Evolutionary conservation across 805 yeast species (phyloP).

Genomic region (Saturnispora hagleri): DNA sequence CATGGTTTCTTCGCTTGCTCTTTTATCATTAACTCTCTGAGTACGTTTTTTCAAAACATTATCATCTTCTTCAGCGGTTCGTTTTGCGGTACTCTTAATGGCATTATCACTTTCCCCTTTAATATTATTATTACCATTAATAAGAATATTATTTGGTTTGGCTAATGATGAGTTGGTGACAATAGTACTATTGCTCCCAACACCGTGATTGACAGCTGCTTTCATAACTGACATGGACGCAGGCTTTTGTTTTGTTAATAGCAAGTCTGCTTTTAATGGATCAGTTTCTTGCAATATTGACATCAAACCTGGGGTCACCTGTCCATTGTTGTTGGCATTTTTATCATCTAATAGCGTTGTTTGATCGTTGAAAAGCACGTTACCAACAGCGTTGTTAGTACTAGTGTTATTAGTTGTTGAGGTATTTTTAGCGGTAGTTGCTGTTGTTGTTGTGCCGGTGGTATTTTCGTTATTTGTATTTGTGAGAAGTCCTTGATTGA

Average conservation of each 20-base stretch:
- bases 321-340: neutral
- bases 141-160: neutral
- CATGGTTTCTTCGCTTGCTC: neutral
- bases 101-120: neutral
- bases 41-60: neutral
- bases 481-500: neutral
- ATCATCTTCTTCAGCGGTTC: neutral
- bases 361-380: neutral
- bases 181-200: neutral
- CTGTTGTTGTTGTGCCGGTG: neutral
- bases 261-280: neutral
- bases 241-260: neutral
- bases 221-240: neutral
- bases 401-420: neutral
- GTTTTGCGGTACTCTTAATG: neutral
- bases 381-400: neutral
- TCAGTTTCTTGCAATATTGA: conserved; percentile 1
- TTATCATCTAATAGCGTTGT: neutral
- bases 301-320: conserved; percentile 9
- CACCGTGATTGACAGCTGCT: neutral
- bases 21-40: neutral
- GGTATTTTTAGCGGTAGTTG: neutral
- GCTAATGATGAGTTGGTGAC: neutral
- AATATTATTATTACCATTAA: neutral
- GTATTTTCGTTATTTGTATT: neutral